Evolutionary conservation across 2,329 filamentous ascomycete species (phyloP).

Genomic region (Rhytidhysteron rufulum): DNA sequence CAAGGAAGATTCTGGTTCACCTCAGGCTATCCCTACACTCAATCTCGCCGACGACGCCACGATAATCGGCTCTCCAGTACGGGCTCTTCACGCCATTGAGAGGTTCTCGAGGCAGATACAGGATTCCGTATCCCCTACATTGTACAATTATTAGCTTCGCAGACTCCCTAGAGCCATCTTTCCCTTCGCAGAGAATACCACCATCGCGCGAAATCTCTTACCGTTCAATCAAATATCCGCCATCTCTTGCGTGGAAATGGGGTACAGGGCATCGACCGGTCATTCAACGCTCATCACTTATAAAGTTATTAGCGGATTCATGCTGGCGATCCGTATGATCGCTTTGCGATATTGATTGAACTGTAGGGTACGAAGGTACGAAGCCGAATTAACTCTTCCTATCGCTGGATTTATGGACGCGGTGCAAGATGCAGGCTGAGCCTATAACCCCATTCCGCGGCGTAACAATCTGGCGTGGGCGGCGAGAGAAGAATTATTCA

Average conservation of each 20-base stretch:
- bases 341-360: slow-evolving; percentile 8
- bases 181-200: slow-evolving; percentile 4
- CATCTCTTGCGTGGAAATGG: slow-evolving; percentile 8
- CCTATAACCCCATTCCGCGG: slow-evolving; percentile 7
- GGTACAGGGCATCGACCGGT: slow-evolving; percentile 8
- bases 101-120: slow-evolving; percentile 3
- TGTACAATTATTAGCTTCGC: slow-evolving; percentile 14
- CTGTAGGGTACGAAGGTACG: slow-evolving; percentile 7
- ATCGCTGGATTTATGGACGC: slow-evolving; percentile 14
- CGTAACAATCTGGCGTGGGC: slow-evolving; percentile 13
- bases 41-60: background rate
- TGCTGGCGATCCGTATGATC: slow-evolving; percentile 8
- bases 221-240: slow-evolving; percentile 5
- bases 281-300: slow-evolving; percentile 10
- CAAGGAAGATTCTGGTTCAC: too few relatives aligned
- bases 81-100: background rate
- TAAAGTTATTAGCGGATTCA: slow-evolving; percentile 6
- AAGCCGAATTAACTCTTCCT: slow-evolving; percentile 12
- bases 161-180: slow-evolving; percentile 9
- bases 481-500: slow-evolving; percentile 10
- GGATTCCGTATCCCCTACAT: slow-evolving; percentile 9
- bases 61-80: background rate
- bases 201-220: background rate
- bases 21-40: background rate
- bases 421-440: slow-evolving; percentile 9